These are phyloP conservation scores for Trichoderma breve DNA, from an alignment of 2,329 filamentous ascomycete genomes.

Conservation along the genomic window DNA sequence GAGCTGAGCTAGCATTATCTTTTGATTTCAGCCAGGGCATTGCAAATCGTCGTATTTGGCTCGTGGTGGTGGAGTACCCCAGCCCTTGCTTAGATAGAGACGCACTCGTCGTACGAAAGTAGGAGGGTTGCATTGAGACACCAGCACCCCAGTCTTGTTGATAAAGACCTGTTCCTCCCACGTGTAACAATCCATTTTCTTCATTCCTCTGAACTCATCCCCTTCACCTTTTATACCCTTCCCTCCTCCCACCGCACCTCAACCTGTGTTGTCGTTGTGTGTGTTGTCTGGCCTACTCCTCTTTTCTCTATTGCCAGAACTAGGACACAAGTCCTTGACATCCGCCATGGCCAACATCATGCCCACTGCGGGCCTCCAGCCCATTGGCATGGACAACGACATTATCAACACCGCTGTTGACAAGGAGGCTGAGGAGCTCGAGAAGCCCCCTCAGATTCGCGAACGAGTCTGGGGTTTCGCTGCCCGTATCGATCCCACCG, in stretches of 20 bases:
- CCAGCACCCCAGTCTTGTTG: slow-evolving; percentile 11
- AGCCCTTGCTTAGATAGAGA: not conserved
- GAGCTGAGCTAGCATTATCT: slow-evolving; percentile 12
- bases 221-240: not conserved
- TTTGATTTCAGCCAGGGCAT: not conserved
- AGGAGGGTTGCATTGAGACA: slow-evolving; percentile 13
- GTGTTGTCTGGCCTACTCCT: not conserved
- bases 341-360: not conserved
- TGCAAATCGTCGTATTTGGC: not conserved
- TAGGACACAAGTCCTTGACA: not conserved
- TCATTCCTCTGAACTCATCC: not conserved
- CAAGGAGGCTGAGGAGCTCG: slow-evolving; percentile 2
- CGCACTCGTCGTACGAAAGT: not conserved
- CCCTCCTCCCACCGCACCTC: slow-evolving; percentile 1
- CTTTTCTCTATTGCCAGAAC: not conserved
- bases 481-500: slow-evolving; percentile 12
- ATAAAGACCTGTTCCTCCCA: slow-evolving; percentile 16
- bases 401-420: slow-evolving; percentile 2
- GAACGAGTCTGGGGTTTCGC: slow-evolving; percentile 15
- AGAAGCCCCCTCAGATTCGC: slow-evolving; percentile 13
- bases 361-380: slow-evolving; percentile 12
- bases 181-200: not conserved
- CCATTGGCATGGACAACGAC: not conserved
- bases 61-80: slow-evolving; percentile 1
- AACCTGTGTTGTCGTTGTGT: slow-evolving; percentile 2